These are phyloP conservation scores for Trichoderma sp. DNA, from an alignment of 2,329 filamentous ascomycete species.

Conservation along the genomic window DNA sequence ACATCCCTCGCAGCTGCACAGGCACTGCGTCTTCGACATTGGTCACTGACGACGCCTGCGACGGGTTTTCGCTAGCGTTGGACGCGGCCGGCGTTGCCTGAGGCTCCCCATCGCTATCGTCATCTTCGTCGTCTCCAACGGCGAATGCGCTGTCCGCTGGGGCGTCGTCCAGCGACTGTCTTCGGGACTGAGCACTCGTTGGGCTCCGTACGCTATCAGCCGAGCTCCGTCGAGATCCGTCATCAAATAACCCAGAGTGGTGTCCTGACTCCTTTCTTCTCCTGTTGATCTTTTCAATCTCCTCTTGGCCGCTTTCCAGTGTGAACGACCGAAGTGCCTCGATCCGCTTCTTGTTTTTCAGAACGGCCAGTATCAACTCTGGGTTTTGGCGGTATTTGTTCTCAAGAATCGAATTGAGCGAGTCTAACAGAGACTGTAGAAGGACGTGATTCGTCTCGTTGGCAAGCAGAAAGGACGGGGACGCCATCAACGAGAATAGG, in stretches of 20 bases:
- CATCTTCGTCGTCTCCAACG: constrained; percentile 86
- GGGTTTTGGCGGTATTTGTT: constrained; percentile 83
- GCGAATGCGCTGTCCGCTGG: constrained; percentile 77
- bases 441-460: constrained; percentile 89
- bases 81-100: constrained; percentile 62
- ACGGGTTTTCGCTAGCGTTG: constrained; percentile 64
- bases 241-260: constrained; percentile 53
- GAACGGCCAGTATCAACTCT: constrained; percentile 75
- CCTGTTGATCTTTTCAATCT: constrained; percentile 79
- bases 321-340: constrained; percentile 86
- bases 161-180: constrained; percentile 39
- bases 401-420: constrained; percentile 86
- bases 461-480: constrained; percentile 85
- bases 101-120: constrained; percentile 56
- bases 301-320: constrained; percentile 86
- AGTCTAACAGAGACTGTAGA: constrained; percentile 80
- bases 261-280: constrained; percentile 65
- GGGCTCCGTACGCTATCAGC: constrained; percentile 70
- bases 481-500: constrained; percentile 88
- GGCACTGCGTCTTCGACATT: constrained; percentile 77
- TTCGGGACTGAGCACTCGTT: constrained; percentile 37
- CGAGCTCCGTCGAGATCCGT: constrained; percentile 60
- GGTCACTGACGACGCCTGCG: constrained; percentile 68
- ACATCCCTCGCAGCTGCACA: constrained; percentile 85
- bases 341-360: constrained; percentile 80